Percentiles rank a stretch among this genome's conserved stretches.
Conservation (phyloP, 2,329 filamentous ascomycete genomes). For the Neurospora sp. region DNA sequence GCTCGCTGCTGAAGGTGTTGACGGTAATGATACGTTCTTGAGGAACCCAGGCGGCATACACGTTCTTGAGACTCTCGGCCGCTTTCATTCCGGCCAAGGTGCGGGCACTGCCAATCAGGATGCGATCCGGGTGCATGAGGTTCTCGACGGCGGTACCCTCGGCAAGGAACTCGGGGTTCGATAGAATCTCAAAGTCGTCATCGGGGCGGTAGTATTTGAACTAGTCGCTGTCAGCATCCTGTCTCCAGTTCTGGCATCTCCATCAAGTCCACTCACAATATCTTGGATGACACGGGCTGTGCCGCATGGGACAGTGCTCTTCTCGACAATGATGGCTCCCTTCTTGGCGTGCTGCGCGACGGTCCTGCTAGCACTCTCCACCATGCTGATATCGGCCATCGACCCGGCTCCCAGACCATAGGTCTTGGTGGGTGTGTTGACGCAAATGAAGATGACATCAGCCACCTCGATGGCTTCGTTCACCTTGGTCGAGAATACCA, state of each 20-base stretch:
- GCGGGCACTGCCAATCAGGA: constrained; percentile 48
- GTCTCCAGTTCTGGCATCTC: neutral
- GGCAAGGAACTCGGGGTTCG: constrained; percentile 55
- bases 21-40: constrained; percentile 42
- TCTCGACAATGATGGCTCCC: constrained; percentile 52
- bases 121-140: constrained; percentile 45
- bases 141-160: constrained; percentile 51
- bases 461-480: constrained; percentile 39
- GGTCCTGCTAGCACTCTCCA: constrained; percentile 44
- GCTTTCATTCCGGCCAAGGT: constrained; percentile 37
- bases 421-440: constrained; percentile 54
- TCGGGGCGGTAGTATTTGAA: constrained; percentile 29
- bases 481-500: constrained; percentile 49
- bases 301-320: constrained; percentile 52
- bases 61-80: constrained; percentile 36
- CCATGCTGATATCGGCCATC: constrained; percentile 45
- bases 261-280: constrained; percentile 30
- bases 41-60: constrained; percentile 50
- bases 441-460: constrained; percentile 51
- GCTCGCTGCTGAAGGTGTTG: constrained; percentile 51
- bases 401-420: constrained; percentile 45
- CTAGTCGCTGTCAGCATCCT: constrained; percentile 9
- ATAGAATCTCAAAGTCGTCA: constrained; percentile 47
- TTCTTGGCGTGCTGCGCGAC: constrained; percentile 42
- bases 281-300: constrained; percentile 47